phyloP scores from a whole-genome alignment of 2,329 filamentous ascomycete species.

The Alternaria dauci region DNA sequence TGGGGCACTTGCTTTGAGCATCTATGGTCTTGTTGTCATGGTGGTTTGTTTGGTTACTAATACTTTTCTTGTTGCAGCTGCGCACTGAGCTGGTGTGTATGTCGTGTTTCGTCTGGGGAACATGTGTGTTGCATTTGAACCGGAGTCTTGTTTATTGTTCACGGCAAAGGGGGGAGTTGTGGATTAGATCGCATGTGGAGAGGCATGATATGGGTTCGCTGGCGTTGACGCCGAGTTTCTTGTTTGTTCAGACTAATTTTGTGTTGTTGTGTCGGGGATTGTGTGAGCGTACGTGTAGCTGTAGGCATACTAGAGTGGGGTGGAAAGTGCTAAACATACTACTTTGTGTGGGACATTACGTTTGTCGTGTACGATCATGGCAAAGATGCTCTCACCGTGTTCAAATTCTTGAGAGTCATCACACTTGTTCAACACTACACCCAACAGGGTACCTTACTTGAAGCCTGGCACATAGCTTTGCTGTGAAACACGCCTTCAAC shows the following conservation, averaged over 20 bases:
- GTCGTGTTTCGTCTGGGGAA: too few species aligned
- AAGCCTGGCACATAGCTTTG: neutral
- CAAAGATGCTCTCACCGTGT: neutral
- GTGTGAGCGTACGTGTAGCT: neutral
- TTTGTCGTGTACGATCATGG: neutral
- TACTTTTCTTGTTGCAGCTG: constrained; percentile 72
- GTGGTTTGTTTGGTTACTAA: constrained; percentile 86
- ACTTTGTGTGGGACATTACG: too few species aligned
- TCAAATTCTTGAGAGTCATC: fast-evolving
- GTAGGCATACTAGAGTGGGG: neutral
- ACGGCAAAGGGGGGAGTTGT: too few species aligned
- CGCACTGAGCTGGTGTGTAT: constrained; percentile 57
- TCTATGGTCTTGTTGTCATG: constrained; percentile 92
- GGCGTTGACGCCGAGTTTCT: too few species aligned
- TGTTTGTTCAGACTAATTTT: neutral
- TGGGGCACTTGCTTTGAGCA: constrained; percentile 75
- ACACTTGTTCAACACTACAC: neutral
- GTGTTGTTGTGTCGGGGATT: neutral
- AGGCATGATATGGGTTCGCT: too few species aligned
- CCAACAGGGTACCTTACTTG: neutral
- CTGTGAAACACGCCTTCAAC: neutral
- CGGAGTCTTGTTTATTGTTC: too few species aligned
- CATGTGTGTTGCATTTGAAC: neutral
- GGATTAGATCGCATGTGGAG: too few species aligned
- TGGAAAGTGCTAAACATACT: neutral